These are phyloP conservation scores for Cladophialophora carrionii DNA, from an alignment of 2,329 filamentous ascomycete genomes.

Conservation along the genomic window DNA sequence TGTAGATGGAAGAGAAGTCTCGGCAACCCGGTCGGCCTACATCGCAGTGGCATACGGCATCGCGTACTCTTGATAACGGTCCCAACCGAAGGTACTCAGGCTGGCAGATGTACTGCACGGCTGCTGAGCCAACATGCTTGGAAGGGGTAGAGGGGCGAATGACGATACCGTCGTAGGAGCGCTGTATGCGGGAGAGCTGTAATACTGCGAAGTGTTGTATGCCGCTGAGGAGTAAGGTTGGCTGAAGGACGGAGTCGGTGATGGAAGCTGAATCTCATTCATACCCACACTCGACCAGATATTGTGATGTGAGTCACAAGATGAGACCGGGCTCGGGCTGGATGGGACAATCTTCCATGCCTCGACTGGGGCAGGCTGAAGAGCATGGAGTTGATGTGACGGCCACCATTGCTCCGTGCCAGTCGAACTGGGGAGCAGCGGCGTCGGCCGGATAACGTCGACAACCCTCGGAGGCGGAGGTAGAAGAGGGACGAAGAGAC, in stretches of 20 bases:
- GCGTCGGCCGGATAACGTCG: conserved; percentile 83
- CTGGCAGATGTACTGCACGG: conserved; percentile 77
- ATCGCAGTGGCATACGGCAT: conserved; percentile 74
- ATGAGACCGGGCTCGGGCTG: conserved; percentile 77
- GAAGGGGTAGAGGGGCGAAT: conserved; percentile 76
- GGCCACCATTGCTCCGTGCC: conserved; percentile 78
- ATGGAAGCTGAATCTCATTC: conserved; percentile 73
- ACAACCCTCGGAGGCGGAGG: conserved; percentile 84
- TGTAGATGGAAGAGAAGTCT: conserved; percentile 50
- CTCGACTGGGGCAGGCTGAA: conserved; percentile 73
- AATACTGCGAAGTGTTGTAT: conserved; percentile 66
- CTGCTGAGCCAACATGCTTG: conserved; percentile 82
- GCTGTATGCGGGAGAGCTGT: conserved; percentile 74
- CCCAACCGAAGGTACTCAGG: conserved; percentile 82
- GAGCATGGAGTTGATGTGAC: conserved; percentile 66
- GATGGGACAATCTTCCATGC: conserved; percentile 90
- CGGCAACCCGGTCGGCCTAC: conserved; percentile 68
- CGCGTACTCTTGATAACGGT: conserved; percentile 80
- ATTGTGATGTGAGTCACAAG: conserved; percentile 69
- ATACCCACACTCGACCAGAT: conserved; percentile 81
- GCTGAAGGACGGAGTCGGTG: conserved; percentile 78
- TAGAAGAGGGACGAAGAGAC: conserved; percentile 80
- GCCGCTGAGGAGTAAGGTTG: conserved; percentile 74
- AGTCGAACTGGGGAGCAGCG: conserved; percentile 81
- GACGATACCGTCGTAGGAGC: conserved; percentile 47